Percentiles rank a stretch among this genome's conserved stretches.
These are phyloP conservation scores for Wickerhamiella occidentalis DNA, from an alignment of 805 yeast species.

Conservation along the genomic window DNA sequence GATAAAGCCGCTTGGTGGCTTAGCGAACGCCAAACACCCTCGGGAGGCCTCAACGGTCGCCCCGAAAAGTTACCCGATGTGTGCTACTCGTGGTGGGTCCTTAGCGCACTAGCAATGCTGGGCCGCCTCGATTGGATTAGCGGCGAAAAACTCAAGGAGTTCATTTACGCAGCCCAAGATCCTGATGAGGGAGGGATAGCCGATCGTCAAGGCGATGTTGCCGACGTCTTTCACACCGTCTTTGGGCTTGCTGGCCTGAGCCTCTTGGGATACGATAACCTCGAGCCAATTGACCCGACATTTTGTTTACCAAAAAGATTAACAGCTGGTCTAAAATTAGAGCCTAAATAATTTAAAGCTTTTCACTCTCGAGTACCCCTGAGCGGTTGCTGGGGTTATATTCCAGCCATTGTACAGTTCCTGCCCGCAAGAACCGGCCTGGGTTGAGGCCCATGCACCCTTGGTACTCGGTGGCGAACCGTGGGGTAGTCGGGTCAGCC, in stretches of 20 bases:
- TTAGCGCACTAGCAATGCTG: slow-evolving; percentile 60
- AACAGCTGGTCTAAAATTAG: neutral
- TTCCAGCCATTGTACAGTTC: slow-evolving; percentile 56
- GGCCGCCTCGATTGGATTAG: slow-evolving; percentile 69
- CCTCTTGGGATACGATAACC: slow-evolving; percentile 48
- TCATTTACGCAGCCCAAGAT: slow-evolving; percentile 72
- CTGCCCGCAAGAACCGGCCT: slow-evolving; percentile 38
- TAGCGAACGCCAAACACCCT: slow-evolving; percentile 72
- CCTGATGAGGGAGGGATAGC: slow-evolving; percentile 70
- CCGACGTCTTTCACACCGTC: slow-evolving; percentile 84
- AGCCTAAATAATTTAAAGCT: neutral
- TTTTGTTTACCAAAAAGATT: slow-evolving; percentile 59
- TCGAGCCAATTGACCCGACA: slow-evolving; percentile 66
- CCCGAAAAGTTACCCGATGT: slow-evolving; percentile 94
- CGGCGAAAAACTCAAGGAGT: slow-evolving; percentile 43
- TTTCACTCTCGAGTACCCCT: slow-evolving; percentile 5
- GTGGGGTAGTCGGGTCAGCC: slow-evolving; percentile 60
- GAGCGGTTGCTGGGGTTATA: slow-evolving; percentile 33
- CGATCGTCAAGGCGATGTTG: slow-evolving; percentile 82
- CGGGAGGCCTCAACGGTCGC: slow-evolving; percentile 92
- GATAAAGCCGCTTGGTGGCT: slow-evolving; percentile 62
- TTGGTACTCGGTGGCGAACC: slow-evolving; percentile 63
- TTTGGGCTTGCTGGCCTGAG: slow-evolving; percentile 86
- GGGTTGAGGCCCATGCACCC: slow-evolving; percentile 74
- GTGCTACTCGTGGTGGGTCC: slow-evolving; percentile 98